Base-by-base conservation (phyloP, 176 grass and related monocot genomes). In the Carex pumila region DNA sequence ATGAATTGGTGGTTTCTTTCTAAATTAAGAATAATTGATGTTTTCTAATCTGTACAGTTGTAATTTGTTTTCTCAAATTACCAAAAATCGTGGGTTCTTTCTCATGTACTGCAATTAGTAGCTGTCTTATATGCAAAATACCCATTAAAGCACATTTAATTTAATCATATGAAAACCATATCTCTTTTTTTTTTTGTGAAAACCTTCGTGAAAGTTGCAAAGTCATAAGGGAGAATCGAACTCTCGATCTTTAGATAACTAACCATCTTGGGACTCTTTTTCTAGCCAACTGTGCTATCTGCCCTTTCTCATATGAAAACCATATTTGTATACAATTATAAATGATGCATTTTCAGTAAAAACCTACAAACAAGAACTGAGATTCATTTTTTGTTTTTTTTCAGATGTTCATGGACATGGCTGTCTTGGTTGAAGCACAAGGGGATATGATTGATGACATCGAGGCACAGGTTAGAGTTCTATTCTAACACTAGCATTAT, bases 381-480 rank as follows among this genome's bases (percentile, higher is more conserved):
- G 22, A 76, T 12, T 17, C 22, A 76, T 15, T 3, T 34, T 34
- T 34, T 34, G 1, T 34, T 34, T 75, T 75, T 14, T 87, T 32
- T 76, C 88, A 90, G 88, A 90, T 90, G 88, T 87, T 90, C 43
- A 65, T 90, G 85, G 89, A 90, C 81, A 87, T 90, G 89, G 73
- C 89, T 30, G 89, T 90, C 9, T 64, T 90, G 77, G 89, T 90
- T 0, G 85, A 90, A 29, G 85, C 89, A 36, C 89, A 90, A 49
- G 89, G 89, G 82, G 89, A 90, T 76, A 75, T 90, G 75, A 78
- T 90, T 8, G 29, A 90, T 75, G 85, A 90, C 49, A 90, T 90
- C 37, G 89, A 90, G 65, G 85, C 89, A 31, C 89, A 90, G 89
- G 89, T 90, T 12, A 67, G 19, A 66, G n/a, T 64, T 67, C 6